Evolutionary conservation across 768 basidiomycete genomes (phyloP).

Genomic region (Boletus pseudopeckii): DNA sequence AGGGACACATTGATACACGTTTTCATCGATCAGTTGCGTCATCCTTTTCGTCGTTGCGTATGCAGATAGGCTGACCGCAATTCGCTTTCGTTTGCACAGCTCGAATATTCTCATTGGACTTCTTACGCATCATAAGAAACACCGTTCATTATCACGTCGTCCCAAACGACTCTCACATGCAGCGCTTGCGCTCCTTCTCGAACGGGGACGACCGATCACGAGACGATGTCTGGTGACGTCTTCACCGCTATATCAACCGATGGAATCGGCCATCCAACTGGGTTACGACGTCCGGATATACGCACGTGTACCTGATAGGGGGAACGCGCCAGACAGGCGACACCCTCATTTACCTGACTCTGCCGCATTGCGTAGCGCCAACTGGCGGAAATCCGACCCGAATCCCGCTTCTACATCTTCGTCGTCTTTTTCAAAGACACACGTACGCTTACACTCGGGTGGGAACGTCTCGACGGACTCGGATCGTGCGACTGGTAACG

Average conservation of each 20-base stretch:
- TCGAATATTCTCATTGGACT: constrained; percentile 88
- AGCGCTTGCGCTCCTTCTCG: constrained; percentile 72
- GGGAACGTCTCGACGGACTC: constrained; percentile 29
- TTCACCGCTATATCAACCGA: constrained; percentile 80
- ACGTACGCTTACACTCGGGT: constrained; percentile 14
- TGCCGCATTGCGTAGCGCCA: constrained; percentile 9
- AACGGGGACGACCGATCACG: constrained; percentile 74
- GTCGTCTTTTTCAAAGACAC: constrained; percentile 5
- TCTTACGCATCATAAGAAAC: constrained; percentile 62
- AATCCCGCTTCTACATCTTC: not conserved
- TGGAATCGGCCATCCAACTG: constrained; percentile 66
- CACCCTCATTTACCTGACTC: constrained; percentile 11
- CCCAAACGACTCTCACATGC: constrained; percentile 67
- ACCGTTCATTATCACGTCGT: constrained; percentile 38
- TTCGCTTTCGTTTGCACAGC: constrained; percentile 35
- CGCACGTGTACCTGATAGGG: constrained; percentile 65
- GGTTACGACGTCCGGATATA: constrained; percentile 75
- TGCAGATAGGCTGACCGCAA: constrained; percentile 8
- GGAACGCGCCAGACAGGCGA: constrained; percentile 57
- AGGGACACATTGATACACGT: constrained; percentile 37
- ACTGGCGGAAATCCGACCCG: constrained; percentile 24
- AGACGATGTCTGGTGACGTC: constrained; percentile 77
- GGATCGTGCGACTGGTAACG: constrained; percentile 12
- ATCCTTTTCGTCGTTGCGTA: not conserved
- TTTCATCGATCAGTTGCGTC: constrained; percentile 45